Base-by-base conservation (phyloP, 2,329 filamentous ascomycete genomes). In the Alternaria sp. region DNA sequence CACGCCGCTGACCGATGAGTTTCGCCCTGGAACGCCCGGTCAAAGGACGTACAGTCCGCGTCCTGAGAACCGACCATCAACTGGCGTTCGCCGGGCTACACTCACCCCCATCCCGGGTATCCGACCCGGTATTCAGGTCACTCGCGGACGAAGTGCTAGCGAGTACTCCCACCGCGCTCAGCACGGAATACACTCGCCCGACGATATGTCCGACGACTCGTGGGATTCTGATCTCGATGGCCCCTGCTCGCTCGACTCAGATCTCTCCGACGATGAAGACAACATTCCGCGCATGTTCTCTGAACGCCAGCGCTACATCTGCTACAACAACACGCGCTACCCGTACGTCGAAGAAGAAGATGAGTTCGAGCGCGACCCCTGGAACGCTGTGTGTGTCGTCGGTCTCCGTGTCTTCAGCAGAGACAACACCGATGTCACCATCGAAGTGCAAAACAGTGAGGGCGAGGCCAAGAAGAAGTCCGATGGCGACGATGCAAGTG, bases 381-480 rank as follows among this genome's bases (percentile, higher is more conserved):
- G 87, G 87, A 88, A 89, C 69, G 87, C 87, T 1, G 82, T 88
- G 1, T 88, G 86, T 64, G 86, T 89, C 15, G 83, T 89, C 5
- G 87, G 87, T 0, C 74, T 89, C 28, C 80, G 86, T 6, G 87
- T 89, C 0, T 89, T 87, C 70, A 84, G 83, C 10, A 83, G 86
- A 63, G 84, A 87, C 64, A 69, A 87, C 46, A 79, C 78, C 0
- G 80, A 81, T 26, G 82, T 88, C 37, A 82, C 79, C 4, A 82
- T 89, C 18, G 81, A 85, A 65, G 86, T 88, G 9, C 77, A 86
- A n/a, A 83, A 79, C 26, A 67, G 73, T 11, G 75, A 78, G 26
- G 68, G 67, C 5, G 74, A 75, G 6, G 58, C 65, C 45, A 71
- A 68, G 45, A 77, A 69, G 63, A 71, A 61, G n/a, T 46, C 54